Conservation (phyloP, 2,329 filamentous ascomycete genomes). For the Bipolaris gigantea region DNA sequence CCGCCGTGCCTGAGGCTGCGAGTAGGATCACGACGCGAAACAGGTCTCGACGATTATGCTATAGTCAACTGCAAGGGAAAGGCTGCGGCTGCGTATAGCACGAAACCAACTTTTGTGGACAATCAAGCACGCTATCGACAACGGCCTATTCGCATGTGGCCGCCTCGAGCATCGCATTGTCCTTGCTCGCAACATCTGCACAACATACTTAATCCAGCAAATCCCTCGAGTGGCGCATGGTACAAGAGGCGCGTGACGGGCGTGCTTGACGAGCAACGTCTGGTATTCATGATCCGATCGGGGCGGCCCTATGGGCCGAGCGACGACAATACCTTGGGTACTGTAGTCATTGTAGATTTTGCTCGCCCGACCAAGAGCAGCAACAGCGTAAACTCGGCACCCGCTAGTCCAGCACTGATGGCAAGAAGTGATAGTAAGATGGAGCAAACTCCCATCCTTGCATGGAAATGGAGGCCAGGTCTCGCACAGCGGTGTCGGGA, state of each 20-base stretch:
- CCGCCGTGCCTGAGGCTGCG: constrained; percentile 53
- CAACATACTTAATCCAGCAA: constrained; percentile 36
- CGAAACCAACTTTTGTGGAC: constrained; percentile 10
- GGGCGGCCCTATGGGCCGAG: constrained; percentile 23
- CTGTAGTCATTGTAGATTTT: constrained; percentile 41
- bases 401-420: no score
- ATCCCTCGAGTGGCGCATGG: constrained; percentile 7
- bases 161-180: constrained; percentile 31
- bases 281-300: constrained; percentile 41
- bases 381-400: background rate
- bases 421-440: constrained; percentile 9
- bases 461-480: background rate
- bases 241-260: constrained; percentile 30
- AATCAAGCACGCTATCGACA: constrained; percentile 30
- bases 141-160: constrained; percentile 40
- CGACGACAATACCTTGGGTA: constrained; percentile 26
- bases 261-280: constrained; percentile 35
- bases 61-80: constrained; percentile 5
- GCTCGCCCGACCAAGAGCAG: constrained; percentile 12
- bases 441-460: background rate
- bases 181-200: constrained; percentile 36
- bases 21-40: constrained; percentile 50
- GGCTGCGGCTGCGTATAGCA: constrained; percentile 1
- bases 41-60: constrained; percentile 24
- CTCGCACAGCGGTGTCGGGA: background rate